phyloP scores from a whole-genome alignment of 768 basidiomycete genomes.

The Lanmaoa pseudosensibilis region DNA sequence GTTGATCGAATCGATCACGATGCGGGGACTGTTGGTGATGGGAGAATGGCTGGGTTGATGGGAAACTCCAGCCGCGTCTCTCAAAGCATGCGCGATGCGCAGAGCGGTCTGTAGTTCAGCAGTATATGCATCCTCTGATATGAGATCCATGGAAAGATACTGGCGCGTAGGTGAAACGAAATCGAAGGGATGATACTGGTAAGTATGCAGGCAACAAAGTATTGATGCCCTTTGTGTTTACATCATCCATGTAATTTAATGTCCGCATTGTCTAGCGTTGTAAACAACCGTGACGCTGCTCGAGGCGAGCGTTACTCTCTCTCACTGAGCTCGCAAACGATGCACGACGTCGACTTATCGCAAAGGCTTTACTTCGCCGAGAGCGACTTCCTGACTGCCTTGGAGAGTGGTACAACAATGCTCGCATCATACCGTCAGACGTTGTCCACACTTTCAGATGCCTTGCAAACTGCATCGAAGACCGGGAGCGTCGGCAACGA shows the following conservation, averaged over 20 bases:
- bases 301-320: too few relatives aligned
- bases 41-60: not conserved
- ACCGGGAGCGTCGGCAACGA: not conserved
- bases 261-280: conserved; percentile 14
- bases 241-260: not conserved
- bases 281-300: too few relatives aligned
- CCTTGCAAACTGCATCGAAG: not conserved
- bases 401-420: not conserved
- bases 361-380: not conserved
- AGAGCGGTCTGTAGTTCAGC: not conserved
- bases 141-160: not conserved
- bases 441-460: not conserved
- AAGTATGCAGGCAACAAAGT: too few relatives aligned
- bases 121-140: not conserved
- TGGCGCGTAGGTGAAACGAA: not conserved
- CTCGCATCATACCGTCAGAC: conserved; percentile 1
- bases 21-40: not conserved
- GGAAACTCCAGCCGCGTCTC: not conserved
- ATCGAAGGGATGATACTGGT: not conserved
- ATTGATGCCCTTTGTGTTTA: not conserved
- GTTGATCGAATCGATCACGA: not conserved
- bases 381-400: not conserved
- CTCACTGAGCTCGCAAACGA: not conserved
- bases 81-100: not conserved
- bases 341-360: conserved; percentile 1